Base-by-base conservation (phyloP, 1,284 basidiomycete species). In the Prillingera fragicola region DNA sequence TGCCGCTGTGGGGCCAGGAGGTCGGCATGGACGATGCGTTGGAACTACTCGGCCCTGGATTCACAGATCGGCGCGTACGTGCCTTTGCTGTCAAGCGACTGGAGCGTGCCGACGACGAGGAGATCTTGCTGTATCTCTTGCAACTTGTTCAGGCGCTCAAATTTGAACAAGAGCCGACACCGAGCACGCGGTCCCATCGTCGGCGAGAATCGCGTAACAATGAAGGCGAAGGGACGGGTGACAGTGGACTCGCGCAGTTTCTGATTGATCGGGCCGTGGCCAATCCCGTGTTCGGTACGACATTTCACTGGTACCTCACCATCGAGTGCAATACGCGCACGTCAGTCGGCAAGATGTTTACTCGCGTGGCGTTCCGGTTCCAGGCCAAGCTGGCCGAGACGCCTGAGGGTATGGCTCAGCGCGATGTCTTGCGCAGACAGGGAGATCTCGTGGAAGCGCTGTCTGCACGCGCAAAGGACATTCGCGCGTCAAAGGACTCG, bases 81-180 rank as follows among this genome's bases (percentile, higher is more conserved):
- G 86, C 85, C 1, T 99, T 92, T 69, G 94, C 95, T 0, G 95
- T 98, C 6, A 83, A 82, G 56, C 87, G 94, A 60, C 75, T 99
- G 6, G 84, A 81, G 50, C 75, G 87, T 38, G 94, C 95, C 1
- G 94, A 95, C 55, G 92, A 98, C 60, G 94, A 97, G 55, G 90
- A 32, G 9, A 23, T 99, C 4, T 75, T 89, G 40, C 69, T 97
- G 1, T 99, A 99, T 67, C 77, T 99, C 2, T 73, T 98, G 5
- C 95, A 99, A 71, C 80, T 99, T 3, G 94, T 98, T 0, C 95
- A 99, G 72, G 91, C 94, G 0, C 80, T 99, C 57, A 96, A 95
- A 65, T 96, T 96, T 53, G 91, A 96, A 63, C 46, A 39, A 23
- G 47, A 48, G n/a, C 51, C 29, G 17, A 41, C 33, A 17, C 41